These are phyloP conservation scores for Thymus quinquecostatus DNA, from an alignment of 257 asterid species.

Conservation along the genomic window DNA sequence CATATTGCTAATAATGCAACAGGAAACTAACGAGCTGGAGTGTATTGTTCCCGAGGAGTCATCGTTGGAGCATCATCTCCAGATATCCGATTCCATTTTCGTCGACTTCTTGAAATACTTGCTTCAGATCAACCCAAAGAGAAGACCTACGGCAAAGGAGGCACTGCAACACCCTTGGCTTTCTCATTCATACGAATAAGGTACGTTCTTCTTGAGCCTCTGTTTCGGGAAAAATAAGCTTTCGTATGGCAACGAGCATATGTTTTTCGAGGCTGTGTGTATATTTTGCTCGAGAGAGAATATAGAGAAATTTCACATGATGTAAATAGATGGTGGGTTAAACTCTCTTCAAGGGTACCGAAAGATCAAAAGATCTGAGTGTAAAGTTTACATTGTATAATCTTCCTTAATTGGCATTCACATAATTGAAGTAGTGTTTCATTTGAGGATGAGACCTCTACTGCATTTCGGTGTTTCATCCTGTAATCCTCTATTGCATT, in stretches of 20 bases:
- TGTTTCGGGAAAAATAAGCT: neutral
- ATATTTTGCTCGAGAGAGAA: constrained; percentile 15
- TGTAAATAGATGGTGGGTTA: constrained; percentile 34
- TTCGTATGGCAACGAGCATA: neutral
- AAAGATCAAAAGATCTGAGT: neutral
- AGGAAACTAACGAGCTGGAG: constrained; percentile 76
- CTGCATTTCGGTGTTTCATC: too few species aligned
- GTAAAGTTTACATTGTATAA: constrained; percentile 8
- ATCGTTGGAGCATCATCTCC: constrained; percentile 74
- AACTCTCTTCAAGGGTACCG: constrained; percentile 18
- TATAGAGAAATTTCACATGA: neutral
- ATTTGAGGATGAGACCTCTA: too few species aligned
- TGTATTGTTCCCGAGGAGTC: constrained; percentile 66
- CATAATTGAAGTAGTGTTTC: neutral
- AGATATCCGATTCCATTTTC: constrained; percentile 60
- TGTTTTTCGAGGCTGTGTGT: constrained; percentile 14
- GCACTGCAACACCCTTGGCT: constrained; percentile 94
- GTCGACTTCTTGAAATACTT: constrained; percentile 64
- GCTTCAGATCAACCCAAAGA: constrained; percentile 79
- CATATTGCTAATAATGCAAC: constrained; percentile 8
- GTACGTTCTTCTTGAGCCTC: constrained; percentile 36
- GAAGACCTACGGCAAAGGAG: constrained; percentile 76
- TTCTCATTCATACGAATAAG: constrained; percentile 40
- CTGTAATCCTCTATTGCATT: too few species aligned
- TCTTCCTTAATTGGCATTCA: constrained; percentile 6